Base-by-base conservation (phyloP, 208 protist genomes). In the Acanthamoeba rhysodes region DNA sequence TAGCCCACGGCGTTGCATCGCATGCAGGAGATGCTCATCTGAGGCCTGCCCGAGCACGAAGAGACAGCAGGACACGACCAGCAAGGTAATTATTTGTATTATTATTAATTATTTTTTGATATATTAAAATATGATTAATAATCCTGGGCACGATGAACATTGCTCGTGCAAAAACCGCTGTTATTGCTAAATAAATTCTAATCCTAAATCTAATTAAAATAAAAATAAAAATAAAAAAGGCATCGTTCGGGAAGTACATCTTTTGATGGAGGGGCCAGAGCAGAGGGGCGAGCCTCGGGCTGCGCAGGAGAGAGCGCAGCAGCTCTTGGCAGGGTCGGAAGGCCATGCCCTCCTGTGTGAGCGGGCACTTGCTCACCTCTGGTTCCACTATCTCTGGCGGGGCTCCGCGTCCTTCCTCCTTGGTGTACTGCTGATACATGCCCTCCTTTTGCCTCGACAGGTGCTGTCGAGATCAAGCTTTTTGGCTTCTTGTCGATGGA, bases 11-110 rank as follows among this genome's bases (percentile, higher is more conserved):
- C 76, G 16, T 85, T 57, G 29, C 76, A 85, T 20, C 76, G 76
- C 48, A 50, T 85, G 76, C 76, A 85, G 14, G 76, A 85, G 48
- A 85, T 59, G 76, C 76, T 85, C 76, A 85, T 85, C 76, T 32
- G 34, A 0, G 76, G 76, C 76, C 76, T 85, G 37, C 6, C 64
- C 64, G 29, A 5, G 20, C 29, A n/a, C n/a, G n/a, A n/a, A n/a
- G n/a, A n/a, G n/a, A n/a, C n/a, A n/a, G n/a, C n/a, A n/a, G n/a
- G n/a, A n/a, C 29, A 72, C 27, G 64, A 24, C 20, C 4, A 72
- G 29, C 20, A 5, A 32, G 64, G 20, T 34, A 72, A 72, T 27
- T 72, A 72, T n/a, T n/a, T n/a, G n/a, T n/a, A n/a, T n/a, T n/a
- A 41, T 41, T 41, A 41, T 41, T 41, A 41, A 4, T 41, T 41